Evolutionary conservation across 140 eudicot genomes (phyloP), one percentile per base, ranked within the genome.

Genomic region (Anethum foeniculum): DNA sequence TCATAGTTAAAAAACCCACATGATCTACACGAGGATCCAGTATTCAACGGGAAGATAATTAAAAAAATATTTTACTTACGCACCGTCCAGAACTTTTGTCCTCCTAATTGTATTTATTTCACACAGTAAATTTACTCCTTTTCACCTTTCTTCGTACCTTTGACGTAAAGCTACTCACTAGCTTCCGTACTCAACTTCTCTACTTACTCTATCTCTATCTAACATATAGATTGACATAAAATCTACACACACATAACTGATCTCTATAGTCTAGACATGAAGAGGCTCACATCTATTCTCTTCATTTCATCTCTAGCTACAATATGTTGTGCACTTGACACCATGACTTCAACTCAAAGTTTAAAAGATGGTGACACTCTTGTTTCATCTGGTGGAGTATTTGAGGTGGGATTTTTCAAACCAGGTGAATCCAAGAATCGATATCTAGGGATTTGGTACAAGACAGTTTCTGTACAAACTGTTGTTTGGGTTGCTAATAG

Each of bases 381-480:
- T 28, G 69, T 82, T 56, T 85, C 92, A 1, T 69, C 91, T 14
- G 67, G 85, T 5, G 94, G 92, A 38, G 51, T 68, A 16, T 90
- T 90, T 51, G 90, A 85, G 75, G 10, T 89, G 83, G 90, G 90
- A 12, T 89, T 86, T 80, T 89, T 89, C 80, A 82, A 83, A 62
- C 90, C 92, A 0, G 89, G 92, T 6, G 81, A 38, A 81, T 84
- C 90, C 60, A 83, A 64, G 48, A 86, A 85, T 58, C 11, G 90
- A 5, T 88, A 90, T 67, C 79, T 88, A n/a, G 94, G 94, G 11
- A 86, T 90, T 58, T 90, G 94, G 94, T 90, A 88, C 90, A 88
- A 83, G 77, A 86, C 71, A 58, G 79, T 86, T 30, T 80, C 92
- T 48, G 46, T 32, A 23, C 68, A 48, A 80, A 88, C 86, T 1